These are phyloP conservation scores for Aspergillus intermedius DNA, from an alignment of 2,329 filamentous ascomycete species.

Conservation along the genomic window DNA sequence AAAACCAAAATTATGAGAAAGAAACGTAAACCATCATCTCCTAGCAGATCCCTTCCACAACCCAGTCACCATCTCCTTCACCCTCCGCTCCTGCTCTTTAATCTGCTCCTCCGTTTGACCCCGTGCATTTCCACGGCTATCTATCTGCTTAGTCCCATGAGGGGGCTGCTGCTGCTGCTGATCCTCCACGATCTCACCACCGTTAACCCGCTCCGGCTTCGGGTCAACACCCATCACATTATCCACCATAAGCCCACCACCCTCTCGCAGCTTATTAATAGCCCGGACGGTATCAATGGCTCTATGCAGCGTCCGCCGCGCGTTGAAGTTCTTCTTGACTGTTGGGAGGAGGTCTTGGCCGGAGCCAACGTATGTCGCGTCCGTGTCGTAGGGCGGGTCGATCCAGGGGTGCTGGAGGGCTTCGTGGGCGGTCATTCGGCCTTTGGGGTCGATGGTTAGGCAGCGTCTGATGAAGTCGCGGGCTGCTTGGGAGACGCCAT, in stretches of 20 bases:
- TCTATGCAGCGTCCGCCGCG: constrained; percentile 57
- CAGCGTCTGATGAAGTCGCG: constrained; percentile 91
- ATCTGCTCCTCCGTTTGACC: constrained; percentile 60
- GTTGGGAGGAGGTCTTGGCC: constrained; percentile 55
- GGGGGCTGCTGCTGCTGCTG: constrained; percentile 37
- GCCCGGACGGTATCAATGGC: constrained; percentile 63
- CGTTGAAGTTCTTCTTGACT: constrained; percentile 67
- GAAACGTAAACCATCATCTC: constrained; percentile 8
- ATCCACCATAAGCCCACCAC: constrained; percentile 57
- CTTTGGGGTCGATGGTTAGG: constrained; percentile 78
- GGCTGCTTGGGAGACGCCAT: constrained; percentile 75
- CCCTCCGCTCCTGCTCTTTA: constrained; percentile 52
- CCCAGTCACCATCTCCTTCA: constrained; percentile 53
- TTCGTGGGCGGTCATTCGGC: constrained; percentile 86
- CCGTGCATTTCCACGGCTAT: constrained; percentile 52
- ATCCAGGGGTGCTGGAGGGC: constrained; percentile 61
- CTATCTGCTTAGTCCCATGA: constrained; percentile 30
- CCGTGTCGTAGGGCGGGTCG: constrained; percentile 48
- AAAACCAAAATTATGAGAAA: not conserved
- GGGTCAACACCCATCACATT: constrained; percentile 54
- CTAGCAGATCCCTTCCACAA: constrained; percentile 42
- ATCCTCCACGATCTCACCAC: constrained; percentile 37
- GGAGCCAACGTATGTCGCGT: constrained; percentile 23
- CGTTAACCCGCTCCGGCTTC: constrained; percentile 41
- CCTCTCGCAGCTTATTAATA: constrained; percentile 61